Percentiles rank a stretch among this genome's conserved stretches.
Evolutionary conservation across 1,284 basidiomycete species (phyloP).

Genomic region (Gastroboletus turbinatus): DNA sequence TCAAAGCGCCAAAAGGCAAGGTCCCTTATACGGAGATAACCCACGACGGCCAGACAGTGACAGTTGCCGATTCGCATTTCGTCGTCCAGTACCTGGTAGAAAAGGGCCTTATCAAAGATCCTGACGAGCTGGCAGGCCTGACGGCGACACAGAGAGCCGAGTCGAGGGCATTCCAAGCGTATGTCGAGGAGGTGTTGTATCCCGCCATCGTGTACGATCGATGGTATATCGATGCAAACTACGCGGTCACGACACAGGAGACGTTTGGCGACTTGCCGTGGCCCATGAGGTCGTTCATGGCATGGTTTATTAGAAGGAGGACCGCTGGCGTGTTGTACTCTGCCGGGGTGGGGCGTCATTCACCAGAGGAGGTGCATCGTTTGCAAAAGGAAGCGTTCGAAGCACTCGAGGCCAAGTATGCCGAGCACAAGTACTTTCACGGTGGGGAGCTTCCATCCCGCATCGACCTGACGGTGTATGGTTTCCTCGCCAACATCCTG

Average conservation of each 20-base stretch:
- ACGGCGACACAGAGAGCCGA: conserved; percentile 31
- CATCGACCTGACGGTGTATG: conserved; percentile 34
- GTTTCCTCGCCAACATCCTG: conserved; percentile 33
- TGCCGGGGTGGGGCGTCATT: conserved; percentile 33
- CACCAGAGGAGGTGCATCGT: conserved; percentile 32
- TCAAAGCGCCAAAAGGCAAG: conserved; percentile 32
- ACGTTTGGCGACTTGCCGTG: conserved; percentile 16
- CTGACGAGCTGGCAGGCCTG: conserved; percentile 29
- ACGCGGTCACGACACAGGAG: conserved; percentile 13
- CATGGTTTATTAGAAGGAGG: conserved; percentile 25
- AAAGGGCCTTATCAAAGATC: conserved; percentile 25
- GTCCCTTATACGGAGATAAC: conserved; percentile 34
- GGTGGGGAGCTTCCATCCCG: conserved; percentile 27
- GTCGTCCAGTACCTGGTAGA: conserved; percentile 35
- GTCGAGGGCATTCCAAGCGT: conserved; percentile 36
- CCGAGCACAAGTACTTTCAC: conserved; percentile 27
- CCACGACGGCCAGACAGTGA: conserved; percentile 20
- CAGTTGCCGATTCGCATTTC: conserved; percentile 35
- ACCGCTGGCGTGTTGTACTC: conserved; percentile 17
- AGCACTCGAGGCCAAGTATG: conserved; percentile 30
- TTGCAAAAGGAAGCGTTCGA: conserved; percentile 34
- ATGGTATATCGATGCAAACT: conserved; percentile 33
- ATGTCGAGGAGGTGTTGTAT: conserved; percentile 35
- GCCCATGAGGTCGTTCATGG: conserved; percentile 23
- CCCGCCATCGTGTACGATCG: conserved; percentile 30